Base-by-base conservation (phyloP, 352 stramenopile genomes). In the Globisporangium nagaii region DNA sequence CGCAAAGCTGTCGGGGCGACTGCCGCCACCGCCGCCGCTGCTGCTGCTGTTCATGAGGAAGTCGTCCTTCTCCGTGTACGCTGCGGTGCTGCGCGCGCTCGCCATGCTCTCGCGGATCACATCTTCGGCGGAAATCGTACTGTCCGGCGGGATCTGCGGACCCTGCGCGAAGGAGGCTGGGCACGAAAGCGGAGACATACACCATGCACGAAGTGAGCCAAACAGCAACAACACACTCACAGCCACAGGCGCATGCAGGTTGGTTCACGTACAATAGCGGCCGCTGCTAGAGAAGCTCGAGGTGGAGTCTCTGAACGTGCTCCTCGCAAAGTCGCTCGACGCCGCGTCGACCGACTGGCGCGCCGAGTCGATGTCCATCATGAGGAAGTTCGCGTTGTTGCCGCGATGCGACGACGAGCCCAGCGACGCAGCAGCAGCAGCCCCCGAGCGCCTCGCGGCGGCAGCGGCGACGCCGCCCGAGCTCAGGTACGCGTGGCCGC, bases 21-120 rank as follows among this genome's bases (percentile, higher is more conserved):
- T 31, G 32, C 46, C 42, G n/a, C 36, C 30, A 53, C 22, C 53
- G 43, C 4, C 63, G n/a, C n/a, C n/a, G 57, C 13, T 57, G 55
- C 35, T 56, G 3, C 34, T 39, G 30, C 53, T 24, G 43, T 36
- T 42, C 56, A 56, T 51, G 56, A 75, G 63, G 62, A 85, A 84
- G 15, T 91, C 79, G 36, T 88, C 78, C 24, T 78, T 75, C 56
- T 93, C 81, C 4, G 72, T 83, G 65, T 89, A 87, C 41, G 84
- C 49, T 30, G 79, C 79, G 34, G 76, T 90, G 66, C 75, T 79
- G 28, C 84, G 70, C 24, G 77, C 76, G 57, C 84, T 95, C 15
- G 83, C 84, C 62, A 91, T 76, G 57, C 79, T 91, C 46, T 93
- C 84, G 36, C 84, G 75, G 54, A 95, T 92, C 49, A 95, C 82